Evolutionary conservation across 2,329 filamentous ascomycete species (phyloP).

Genomic region (Ophiobolus disseminans): DNA sequence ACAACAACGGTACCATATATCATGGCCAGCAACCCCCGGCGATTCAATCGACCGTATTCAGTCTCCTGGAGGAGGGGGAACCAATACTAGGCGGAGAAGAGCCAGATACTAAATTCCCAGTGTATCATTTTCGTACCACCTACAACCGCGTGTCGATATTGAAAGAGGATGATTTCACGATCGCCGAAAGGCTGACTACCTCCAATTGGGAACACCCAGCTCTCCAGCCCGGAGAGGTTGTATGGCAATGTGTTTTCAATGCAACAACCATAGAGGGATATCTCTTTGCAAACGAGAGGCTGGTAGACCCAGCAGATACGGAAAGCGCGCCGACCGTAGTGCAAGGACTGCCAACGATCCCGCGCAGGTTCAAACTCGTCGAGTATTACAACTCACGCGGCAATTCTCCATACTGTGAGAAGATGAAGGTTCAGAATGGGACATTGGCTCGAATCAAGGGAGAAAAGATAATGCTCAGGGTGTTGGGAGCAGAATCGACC

Average conservation of each 20-base stretch:
- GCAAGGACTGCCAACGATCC: conserved; percentile 14
- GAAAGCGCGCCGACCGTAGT: not conserved
- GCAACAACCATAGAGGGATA: conserved; percentile 34
- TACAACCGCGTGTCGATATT: conserved; percentile 36
- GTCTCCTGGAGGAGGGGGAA: no score
- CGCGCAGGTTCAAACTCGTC: conserved; percentile 32
- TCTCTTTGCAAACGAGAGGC: conserved; percentile 19
- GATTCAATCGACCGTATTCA: no score
- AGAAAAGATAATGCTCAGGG: conserved; percentile 7
- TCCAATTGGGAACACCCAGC: conserved; percentile 2
- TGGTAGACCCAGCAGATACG: not conserved
- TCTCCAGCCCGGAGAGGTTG: conserved; percentile 20
- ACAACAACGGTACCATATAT: no score
- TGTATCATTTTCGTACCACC: conserved; percentile 30
- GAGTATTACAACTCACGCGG: conserved; percentile 27
- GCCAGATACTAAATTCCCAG: not conserved
- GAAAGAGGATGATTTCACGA: conserved; percentile 19
- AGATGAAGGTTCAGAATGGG: conserved; percentile 10
- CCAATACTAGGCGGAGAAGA: not conserved
- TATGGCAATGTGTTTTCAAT: conserved; percentile 40
- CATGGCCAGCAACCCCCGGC: no score
- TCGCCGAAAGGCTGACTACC: not conserved
- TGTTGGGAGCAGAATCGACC: conserved; percentile 11
- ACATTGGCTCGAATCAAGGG: not conserved
- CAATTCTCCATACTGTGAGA: conserved; percentile 31